Evolutionary conservation across 345 rosid genomes (phyloP).

Genomic region (Hevea brasiliensis): DNA sequence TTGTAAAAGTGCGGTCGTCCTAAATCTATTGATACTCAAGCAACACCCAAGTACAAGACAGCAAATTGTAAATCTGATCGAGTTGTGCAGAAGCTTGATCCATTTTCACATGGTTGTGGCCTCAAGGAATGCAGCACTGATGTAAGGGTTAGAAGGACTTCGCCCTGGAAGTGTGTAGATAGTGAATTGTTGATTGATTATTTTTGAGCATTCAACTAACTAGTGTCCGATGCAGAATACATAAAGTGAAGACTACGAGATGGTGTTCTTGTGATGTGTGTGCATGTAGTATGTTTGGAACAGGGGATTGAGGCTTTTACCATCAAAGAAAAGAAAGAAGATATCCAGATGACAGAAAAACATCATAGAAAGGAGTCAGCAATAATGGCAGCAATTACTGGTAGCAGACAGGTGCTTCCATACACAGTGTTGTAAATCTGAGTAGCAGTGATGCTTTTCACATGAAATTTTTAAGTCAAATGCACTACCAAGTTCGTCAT

Average conservation of each 20-base stretch:
- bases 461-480: slow-evolving; percentile 36
- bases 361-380: slow-evolving; percentile 49
- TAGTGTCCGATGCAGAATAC: no score
- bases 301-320: neutral
- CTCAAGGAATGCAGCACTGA: slow-evolving; percentile 36
- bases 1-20: slow-evolving; percentile 42
- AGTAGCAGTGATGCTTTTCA: slow-evolving; percentile 43
- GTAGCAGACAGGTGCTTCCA: slow-evolving; percentile 36
- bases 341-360: slow-evolving; percentile 31
- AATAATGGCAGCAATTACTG: slow-evolving; percentile 39
- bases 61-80: slow-evolving; percentile 38
- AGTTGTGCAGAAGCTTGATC: slow-evolving; percentile 26
- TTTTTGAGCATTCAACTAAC: no score
- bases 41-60: slow-evolving; percentile 41
- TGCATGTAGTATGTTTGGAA: neutral
- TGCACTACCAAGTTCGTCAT: slow-evolving; percentile 35
- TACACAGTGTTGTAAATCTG: slow-evolving; percentile 33
- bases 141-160: slow-evolving; percentile 36
- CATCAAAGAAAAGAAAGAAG: slow-evolving; percentile 30
- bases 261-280: neutral
- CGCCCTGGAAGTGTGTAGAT: slow-evolving; percentile 36
- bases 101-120: slow-evolving; percentile 35
- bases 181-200: neutral
- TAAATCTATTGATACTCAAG: slow-evolving; percentile 30
- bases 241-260: neutral